These are phyloP conservation scores for Fusarium xyrophilum DNA, from an alignment of 2,329 filamentous ascomycete species.

Conservation along the genomic window DNA sequence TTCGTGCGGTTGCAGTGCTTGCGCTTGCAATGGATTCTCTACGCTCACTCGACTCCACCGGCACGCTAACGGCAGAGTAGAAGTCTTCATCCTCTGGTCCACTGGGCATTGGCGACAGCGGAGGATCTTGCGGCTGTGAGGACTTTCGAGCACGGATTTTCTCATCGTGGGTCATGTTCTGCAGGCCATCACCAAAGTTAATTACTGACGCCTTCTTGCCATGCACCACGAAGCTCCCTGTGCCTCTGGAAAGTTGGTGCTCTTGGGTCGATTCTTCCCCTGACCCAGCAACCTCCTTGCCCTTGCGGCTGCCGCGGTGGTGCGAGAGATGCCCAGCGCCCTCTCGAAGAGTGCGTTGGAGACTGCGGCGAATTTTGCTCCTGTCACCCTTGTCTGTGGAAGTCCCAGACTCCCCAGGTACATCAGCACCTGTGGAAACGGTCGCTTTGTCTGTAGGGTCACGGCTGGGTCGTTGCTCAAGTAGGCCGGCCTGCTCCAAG, in stretches of 20 bases:
- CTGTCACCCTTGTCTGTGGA: slow-evolving; percentile 58
- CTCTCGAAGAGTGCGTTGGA: slow-evolving; percentile 90
- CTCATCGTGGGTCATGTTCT: slow-evolving; percentile 77
- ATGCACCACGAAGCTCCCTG: slow-evolving; percentile 93
- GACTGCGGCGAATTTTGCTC: slow-evolving; percentile 79
- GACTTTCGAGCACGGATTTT: slow-evolving; percentile 69
- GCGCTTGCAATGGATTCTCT: slow-evolving; percentile 69
- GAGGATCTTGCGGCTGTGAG: slow-evolving; percentile 51
- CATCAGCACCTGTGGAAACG: slow-evolving; percentile 46
- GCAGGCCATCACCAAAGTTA: slow-evolving; percentile 92
- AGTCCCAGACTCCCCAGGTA: slow-evolving; percentile 43
- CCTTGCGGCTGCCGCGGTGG: slow-evolving; percentile 77
- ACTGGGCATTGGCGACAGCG: slow-evolving; percentile 47
- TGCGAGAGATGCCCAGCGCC: slow-evolving; percentile 70
- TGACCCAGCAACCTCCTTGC: slow-evolving; percentile 62
- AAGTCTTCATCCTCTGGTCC: slow-evolving; percentile 57
- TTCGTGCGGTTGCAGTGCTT: slow-evolving; percentile 71
- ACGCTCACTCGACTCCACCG: slow-evolving; percentile 56
- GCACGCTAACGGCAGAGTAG: slow-evolving; percentile 57
- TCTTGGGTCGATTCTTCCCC: slow-evolving; percentile 56
- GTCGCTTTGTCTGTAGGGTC: slow-evolving; percentile 47
- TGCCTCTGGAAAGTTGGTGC: slow-evolving; percentile 77
- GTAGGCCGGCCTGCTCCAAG: slow-evolving; percentile 70
- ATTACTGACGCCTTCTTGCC: slow-evolving; percentile 98
- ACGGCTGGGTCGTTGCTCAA: slow-evolving; percentile 52